Evolutionary conservation across 257 asterid species (phyloP).

Genomic region (Linaria vulgaris): DNA sequence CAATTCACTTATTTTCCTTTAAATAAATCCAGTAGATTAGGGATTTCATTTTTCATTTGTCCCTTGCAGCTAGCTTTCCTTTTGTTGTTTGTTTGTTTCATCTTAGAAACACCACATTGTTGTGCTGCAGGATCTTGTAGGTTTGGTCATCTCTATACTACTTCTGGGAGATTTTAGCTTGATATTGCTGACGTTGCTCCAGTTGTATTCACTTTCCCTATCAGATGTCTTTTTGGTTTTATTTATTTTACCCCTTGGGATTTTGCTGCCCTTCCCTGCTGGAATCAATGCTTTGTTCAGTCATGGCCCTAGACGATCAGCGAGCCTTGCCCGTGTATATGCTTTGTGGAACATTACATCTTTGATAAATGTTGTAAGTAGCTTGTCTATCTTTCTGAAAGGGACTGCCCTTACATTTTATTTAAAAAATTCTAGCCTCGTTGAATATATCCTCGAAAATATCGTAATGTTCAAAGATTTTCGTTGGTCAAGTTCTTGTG

Average conservation of each 20-base stretch:
- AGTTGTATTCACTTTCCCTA: conserved; percentile 87
- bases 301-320: conserved; percentile 94
- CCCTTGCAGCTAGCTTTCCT: neutral
- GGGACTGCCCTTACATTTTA: neutral
- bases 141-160: conserved; percentile 87
- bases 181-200: conserved; percentile 94
- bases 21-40: neutral
- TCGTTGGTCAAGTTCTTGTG: neutral
- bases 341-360: conserved; percentile 96
- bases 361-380: conserved; percentile 80
- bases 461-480: no score
- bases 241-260: conserved; percentile 83
- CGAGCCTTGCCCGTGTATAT: conserved; percentile 94
- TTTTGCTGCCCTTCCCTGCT: conserved; percentile 94
- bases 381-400: neutral
- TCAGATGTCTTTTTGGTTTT: conserved; percentile 81
- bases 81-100: neutral
- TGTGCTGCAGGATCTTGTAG: conserved; percentile 93
- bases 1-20: neutral
- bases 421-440: neutral
- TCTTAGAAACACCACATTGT: conserved; percentile 19
- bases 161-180: conserved; percentile 98
- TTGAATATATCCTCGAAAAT: neutral
- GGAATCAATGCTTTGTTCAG: conserved; percentile 97
- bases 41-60: neutral